Evolutionary conservation across 2,329 filamentous ascomycete species (phyloP), one percentile per base, ranked within the genome.

Genomic region (Paraconiothyrium brasiliense): DNA sequence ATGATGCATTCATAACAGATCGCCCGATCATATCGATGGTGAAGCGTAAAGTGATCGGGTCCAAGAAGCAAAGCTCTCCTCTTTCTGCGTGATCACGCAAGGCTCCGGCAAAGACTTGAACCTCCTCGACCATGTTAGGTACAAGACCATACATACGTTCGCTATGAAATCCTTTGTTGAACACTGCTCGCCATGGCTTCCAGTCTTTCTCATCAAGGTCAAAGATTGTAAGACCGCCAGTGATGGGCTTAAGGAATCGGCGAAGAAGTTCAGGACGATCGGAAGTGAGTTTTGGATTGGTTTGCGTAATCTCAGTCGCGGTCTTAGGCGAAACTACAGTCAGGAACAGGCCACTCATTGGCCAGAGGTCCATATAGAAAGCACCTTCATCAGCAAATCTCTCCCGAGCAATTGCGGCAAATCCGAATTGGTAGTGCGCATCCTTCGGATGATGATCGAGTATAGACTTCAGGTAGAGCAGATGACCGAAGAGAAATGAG

Each of bases 281-380:
- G 10, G 51, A 61, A 2, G 43, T 52, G 4, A 64, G 30, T 14
- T 50, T 46, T 6, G 37, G 55, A 30, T 56, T 61, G 22, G 58
- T 61, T 27, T 61, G 55, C 39, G 59, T 61, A 11, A 64, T 57
- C 37, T 64, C 13, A 6, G 41, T 35, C 8, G 37, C 61, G 41
- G 55, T 46, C 7, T 37, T 39, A 2, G 52, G 58, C 6, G 61
- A 63, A 14, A 58, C 34, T 11, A 55, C 22, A 14, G 27, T 52
- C 3, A 63, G 52, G 16, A 50, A 34, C 9, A 60, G 46, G 8
- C 52, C 58, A 44, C 39, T 54, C 61, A 60, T 60, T 20, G 61
- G 58, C 61, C 58, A 63, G 1, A 63, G 58, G 43, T 63, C 58
- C 11, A 60, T 52, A 52, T 63, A 63, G 48, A 54, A 63, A 27